Percentiles rank a stretch among this genome's conserved stretches.
These are phyloP conservation scores for Coffea eugenioides DNA, from an alignment of 257 asterid genomes.

Conservation along the genomic window DNA sequence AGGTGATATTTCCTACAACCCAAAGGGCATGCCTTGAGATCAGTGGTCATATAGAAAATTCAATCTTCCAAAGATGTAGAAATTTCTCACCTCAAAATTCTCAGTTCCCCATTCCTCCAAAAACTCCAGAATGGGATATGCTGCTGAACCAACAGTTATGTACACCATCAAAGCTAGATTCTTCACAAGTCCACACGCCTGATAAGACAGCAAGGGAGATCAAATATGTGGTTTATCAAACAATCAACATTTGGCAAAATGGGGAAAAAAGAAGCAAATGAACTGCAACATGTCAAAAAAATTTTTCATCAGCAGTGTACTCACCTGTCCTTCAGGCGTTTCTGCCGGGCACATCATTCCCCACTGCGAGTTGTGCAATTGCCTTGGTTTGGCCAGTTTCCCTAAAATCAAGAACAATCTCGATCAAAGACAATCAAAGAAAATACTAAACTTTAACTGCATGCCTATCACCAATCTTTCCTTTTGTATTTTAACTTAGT, in stretches of 20 bases:
- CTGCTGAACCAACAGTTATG: constrained; percentile 97
- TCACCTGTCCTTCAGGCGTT: constrained; percentile 98
- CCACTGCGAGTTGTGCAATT: constrained; percentile 98
- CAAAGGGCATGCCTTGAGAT: background rate
- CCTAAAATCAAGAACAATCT: constrained; percentile 40
- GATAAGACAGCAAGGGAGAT: constrained; percentile 22
- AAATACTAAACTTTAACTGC: background rate
- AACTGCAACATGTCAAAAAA: constrained; percentile 10
- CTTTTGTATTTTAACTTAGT: background rate
- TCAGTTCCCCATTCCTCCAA: constrained; percentile 99
- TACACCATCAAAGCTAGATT: constrained; percentile 98
- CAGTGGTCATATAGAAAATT: constrained; percentile 8
- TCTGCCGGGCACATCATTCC: constrained; percentile 99
- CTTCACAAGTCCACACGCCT: constrained; percentile 99
- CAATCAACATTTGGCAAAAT: background rate
- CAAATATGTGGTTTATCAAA: background rate
- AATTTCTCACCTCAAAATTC: constrained; percentile 74
- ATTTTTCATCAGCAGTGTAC: constrained; percentile 28
- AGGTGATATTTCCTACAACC: constrained; percentile 86
- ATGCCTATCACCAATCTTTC: background rate
- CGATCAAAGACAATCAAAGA: background rate
- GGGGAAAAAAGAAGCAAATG: background rate
- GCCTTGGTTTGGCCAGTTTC: constrained; percentile 97
- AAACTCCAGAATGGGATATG: constrained; percentile 93
- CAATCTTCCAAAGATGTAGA: constrained; percentile 13